Evolutionary conservation across 306 rosid genomes (phyloP), one percentile per base, ranked within the genome.

Genomic region (Cicer bijugum): DNA sequence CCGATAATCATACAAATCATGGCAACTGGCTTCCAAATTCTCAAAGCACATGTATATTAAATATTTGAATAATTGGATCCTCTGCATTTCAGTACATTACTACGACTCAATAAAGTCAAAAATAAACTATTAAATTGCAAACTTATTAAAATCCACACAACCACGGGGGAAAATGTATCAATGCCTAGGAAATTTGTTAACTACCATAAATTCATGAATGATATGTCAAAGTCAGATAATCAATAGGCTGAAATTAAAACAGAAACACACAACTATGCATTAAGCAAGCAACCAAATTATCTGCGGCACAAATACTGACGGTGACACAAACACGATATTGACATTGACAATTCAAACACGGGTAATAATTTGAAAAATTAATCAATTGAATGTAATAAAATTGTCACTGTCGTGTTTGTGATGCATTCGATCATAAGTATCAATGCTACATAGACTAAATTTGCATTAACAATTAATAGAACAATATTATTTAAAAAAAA

Each of bases 211-310:
- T 7, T 55, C 20, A 53, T 58, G 35, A 42, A 28, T 3, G 33
- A 5, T 46, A 16, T 39, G 19, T 38, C 15, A 69, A 9, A 11
- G 12, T 72, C 55, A 44, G 10, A 58, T 58, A 14, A 37, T 37
- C 5, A 74, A 35, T 46, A 17, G 20, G 12, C 19, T 12, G 15
- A 39, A 71, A 69, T 9, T 14, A 37, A 16, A 50, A 68, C 2
- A 9, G 5, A 6, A 43, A 7, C 38, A 5, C 2, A 9, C 28
- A 6, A 14, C 39, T 69, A 14, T 9, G 37, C 14, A 48, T 15
- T 6, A 42, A 55, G 50, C 33, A 45, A 56, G 28, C 80, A 35
- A 69, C 70, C 53, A 58, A 59, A 20, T 46, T 28, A 28, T 2
- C 33, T 28, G 4, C 0, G 4, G 4, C 33, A 28, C 33, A 28